Conservation (phyloP, 495 filamentous ascomycete species). For the Pyrenula aspistea region DNA sequence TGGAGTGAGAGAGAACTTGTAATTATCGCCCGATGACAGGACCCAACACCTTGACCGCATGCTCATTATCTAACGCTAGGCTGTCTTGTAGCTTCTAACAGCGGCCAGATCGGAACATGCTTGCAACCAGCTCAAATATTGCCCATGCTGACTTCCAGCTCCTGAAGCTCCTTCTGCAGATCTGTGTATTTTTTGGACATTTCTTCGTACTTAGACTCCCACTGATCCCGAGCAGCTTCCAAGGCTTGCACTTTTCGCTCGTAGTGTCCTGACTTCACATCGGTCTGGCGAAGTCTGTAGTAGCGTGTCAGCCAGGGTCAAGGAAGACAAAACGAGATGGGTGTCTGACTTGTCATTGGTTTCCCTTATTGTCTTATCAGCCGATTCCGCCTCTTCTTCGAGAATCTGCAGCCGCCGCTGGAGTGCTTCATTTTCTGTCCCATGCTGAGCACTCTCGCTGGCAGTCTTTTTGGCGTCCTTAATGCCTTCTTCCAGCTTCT, state of each 20-base stretch:
- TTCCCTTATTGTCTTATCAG: conserved; percentile 87
- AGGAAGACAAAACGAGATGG: neutral
- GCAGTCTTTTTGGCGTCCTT: conserved; percentile 70
- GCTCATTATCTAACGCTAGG: neutral
- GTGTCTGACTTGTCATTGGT: conserved; percentile 88
- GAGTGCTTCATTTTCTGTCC: conserved; percentile 77
- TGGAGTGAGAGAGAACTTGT: neutral
- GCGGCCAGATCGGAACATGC: neutral
- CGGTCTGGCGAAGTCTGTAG: conserved; percentile 85
- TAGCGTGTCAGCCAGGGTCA: conserved; percentile 9
- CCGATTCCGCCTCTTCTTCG: conserved; percentile 94
- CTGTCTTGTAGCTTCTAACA: neutral
- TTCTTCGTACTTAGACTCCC: conserved; percentile 96
- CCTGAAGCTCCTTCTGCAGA: conserved; percentile 85
- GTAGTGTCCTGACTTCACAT: conserved; percentile 97
- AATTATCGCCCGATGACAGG: neutral
- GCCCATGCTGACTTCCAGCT: conserved; percentile 78
- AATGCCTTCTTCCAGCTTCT: conserved; percentile 68
- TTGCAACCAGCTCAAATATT: conserved; percentile 46
- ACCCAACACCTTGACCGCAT: neutral
- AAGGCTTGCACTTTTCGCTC: conserved; percentile 98
- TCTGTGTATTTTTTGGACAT: conserved; percentile 74
- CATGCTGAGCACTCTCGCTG: conserved; percentile 59
- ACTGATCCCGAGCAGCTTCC: conserved; percentile 75
- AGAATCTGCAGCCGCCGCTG: conserved; percentile 87